Conservation (phyloP, 1,284 basidiomycete genomes). For the Caloboletus firmus region DNA sequence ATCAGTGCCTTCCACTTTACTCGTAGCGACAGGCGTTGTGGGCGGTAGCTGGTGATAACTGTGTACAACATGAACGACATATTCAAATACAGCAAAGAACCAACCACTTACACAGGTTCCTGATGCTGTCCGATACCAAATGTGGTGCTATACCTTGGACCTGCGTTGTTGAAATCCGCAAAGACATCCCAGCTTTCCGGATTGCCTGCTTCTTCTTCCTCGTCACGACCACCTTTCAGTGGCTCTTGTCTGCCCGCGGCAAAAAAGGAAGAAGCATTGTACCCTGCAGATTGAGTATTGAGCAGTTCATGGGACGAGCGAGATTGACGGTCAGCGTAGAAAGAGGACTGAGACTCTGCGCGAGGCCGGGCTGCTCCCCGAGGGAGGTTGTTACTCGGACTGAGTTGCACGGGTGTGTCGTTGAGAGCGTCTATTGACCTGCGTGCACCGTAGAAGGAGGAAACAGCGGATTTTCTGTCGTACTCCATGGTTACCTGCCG, state of each 20-base stretch:
- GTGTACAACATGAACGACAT: constrained; percentile 5
- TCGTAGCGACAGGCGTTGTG: constrained; percentile 32
- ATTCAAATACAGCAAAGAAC: background rate
- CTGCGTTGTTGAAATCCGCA: constrained; percentile 88
- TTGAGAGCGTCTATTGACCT: constrained; percentile 64
- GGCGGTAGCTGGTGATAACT: constrained; percentile 58
- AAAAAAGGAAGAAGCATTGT: constrained; percentile 66
- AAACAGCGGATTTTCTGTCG: constrained; percentile 71
- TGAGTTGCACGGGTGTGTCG: constrained; percentile 35
- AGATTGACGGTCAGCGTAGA: constrained; percentile 43
- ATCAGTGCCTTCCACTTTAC: constrained; percentile 35
- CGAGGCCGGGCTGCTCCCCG: constrained; percentile 40
- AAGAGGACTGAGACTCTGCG: constrained; percentile 70
- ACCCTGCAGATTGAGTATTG: constrained; percentile 53
- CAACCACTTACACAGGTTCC: constrained; percentile 39
- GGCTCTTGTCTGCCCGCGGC: constrained; percentile 68
- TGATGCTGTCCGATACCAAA: constrained; percentile 44
- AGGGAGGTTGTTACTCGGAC: constrained; percentile 18
- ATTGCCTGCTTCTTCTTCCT: constrained; percentile 43
- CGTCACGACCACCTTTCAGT: constrained; percentile 69
- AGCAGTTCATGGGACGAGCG: constrained; percentile 47
- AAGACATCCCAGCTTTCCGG: constrained; percentile 77
- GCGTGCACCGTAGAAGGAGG: constrained; percentile 71
- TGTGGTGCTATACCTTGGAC: constrained; percentile 73
- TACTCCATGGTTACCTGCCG: constrained; percentile 41